These are phyloP conservation scores for Arthrinium phaeospermum DNA, from an alignment of 2,329 filamentous ascomycete genomes.

Conservation along the genomic window DNA sequence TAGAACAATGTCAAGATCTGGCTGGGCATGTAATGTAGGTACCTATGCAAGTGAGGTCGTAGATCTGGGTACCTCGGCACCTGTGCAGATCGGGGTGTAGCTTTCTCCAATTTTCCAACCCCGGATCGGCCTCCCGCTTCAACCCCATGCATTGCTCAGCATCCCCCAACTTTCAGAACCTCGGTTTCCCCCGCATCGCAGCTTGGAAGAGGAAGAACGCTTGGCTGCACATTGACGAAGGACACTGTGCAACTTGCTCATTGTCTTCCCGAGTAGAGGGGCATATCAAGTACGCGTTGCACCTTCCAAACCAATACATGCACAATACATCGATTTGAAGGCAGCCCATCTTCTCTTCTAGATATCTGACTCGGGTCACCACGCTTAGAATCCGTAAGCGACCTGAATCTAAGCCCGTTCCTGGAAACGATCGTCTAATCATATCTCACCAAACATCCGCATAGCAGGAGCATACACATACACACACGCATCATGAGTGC, in stretches of 20 bases:
- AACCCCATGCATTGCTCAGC: background rate
- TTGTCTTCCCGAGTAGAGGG: background rate
- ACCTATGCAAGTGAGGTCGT: background rate
- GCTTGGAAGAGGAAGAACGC: background rate
- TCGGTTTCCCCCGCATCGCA: constrained; percentile 21
- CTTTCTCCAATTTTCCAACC: constrained; percentile 21
- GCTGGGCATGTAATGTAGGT: background rate
- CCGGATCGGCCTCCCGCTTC: constrained; percentile 18
- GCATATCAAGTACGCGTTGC: background rate
- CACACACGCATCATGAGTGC: constrained; percentile 9
- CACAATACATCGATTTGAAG: background rate
- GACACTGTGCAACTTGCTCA: background rate
- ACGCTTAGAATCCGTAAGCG: background rate
- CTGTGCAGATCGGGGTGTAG: constrained; percentile 1
- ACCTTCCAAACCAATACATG: background rate
- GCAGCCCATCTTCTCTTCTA: background rate
- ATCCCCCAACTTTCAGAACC: constrained; percentile 20
- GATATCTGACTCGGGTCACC: background rate
- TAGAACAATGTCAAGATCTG: background rate
- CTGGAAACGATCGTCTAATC: background rate
- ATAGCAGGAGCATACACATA: background rate
- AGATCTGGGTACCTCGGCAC: constrained; percentile 7
- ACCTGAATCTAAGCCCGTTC: background rate
- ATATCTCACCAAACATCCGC: background rate
- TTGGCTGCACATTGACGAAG: background rate